Evolutionary conservation across 169 alveolate species (phyloP), one percentile per base, ranked within the genome.

Genomic region (Plasmodium sp.): DNA sequence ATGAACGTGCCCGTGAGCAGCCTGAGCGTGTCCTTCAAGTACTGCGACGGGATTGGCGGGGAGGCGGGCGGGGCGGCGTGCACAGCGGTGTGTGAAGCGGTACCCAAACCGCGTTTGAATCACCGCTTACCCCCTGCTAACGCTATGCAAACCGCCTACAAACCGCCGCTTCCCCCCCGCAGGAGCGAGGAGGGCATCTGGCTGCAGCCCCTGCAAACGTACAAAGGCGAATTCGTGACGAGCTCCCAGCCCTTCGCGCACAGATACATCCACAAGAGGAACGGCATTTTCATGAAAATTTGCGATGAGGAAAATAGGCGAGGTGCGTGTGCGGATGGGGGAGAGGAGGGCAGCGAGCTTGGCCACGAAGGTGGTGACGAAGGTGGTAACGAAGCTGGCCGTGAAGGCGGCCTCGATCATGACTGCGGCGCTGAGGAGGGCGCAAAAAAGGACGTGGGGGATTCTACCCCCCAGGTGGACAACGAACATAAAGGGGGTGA

Each of bases 161-260:
- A 27, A 67, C 27, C 10, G 16, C 45, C 9, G 16, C 36, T 4
- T 12, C 14, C 22, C 39, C 73, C 51, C 75, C 3, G 18, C 83
- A 88, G 94, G 51, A 51, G 67, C 34, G 94, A 88, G 39, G 91
- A 67, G 16, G 94, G 94, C 16, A 58, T 80, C 14, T 88, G 94
- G 94, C 36, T 88, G 33, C 84, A 41, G 51, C 88, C 88, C 12
- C 39, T 80, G 16, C 81, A 36, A 58, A 88, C 82, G 12, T 88
- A 88, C 62, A 88, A 88, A 80, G 74, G 94, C 27, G 39, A 80
- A 58, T 88, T 80, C 34, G 83, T 81, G 34, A 84, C 79, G 9
- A n/a, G 43, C 2, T 41, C 83, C 12, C 48, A 80, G 12, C 41
- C 45, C 39, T 39, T 88, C 39, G 5, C 4, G 43, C 91, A 88